Evolutionary conservation across 2,329 filamentous ascomycete species (phyloP).

Genomic region (Lasiodiplodia sp.): DNA sequence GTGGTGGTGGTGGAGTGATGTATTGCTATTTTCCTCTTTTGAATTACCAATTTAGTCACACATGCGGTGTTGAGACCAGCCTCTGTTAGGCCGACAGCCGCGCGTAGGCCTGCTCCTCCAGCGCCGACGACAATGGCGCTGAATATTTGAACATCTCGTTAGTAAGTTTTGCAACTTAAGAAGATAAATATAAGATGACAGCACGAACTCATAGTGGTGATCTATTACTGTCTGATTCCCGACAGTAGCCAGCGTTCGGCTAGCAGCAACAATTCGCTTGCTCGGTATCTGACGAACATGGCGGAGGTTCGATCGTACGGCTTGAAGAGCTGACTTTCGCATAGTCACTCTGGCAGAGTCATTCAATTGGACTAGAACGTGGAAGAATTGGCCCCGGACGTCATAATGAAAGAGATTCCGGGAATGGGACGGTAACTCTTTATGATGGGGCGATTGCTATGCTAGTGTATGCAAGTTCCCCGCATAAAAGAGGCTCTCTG

Average conservation of each 20-base stretch:
- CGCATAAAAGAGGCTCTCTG: slow-evolving; percentile 10
- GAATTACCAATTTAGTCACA: slow-evolving; percentile 61
- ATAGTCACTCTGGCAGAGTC: not conserved
- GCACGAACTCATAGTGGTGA: slow-evolving; percentile 45
- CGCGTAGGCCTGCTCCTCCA: slow-evolving; percentile 69
- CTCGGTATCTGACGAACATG: not conserved
- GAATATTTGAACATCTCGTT: not conserved
- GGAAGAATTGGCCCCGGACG: not conserved
- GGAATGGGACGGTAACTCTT: not conserved
- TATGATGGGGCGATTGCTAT: not conserved
- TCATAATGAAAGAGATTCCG: not conserved
- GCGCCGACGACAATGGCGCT: slow-evolving; percentile 58
- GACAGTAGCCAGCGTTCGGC: not conserved
- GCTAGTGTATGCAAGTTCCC: slow-evolving; percentile 10
- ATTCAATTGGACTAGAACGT: not conserved
- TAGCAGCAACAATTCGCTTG: not conserved
- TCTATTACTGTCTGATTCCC: slow-evolving; percentile 38
- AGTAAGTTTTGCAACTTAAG: not conserved
- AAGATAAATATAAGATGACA: too few species aligned
- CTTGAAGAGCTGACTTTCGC: not conserved
- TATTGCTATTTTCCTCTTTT: not conserved
- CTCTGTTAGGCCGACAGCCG: slow-evolving; percentile 69
- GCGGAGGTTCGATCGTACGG: not conserved
- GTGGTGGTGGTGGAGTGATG: not conserved
- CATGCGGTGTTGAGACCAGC: slow-evolving; percentile 71